Percentiles rank a stretch among this genome's conserved stretches.
These are phyloP conservation scores for Alternaria ventricosa DNA, from an alignment of 2,329 filamentous ascomycete species.

Conservation along the genomic window DNA sequence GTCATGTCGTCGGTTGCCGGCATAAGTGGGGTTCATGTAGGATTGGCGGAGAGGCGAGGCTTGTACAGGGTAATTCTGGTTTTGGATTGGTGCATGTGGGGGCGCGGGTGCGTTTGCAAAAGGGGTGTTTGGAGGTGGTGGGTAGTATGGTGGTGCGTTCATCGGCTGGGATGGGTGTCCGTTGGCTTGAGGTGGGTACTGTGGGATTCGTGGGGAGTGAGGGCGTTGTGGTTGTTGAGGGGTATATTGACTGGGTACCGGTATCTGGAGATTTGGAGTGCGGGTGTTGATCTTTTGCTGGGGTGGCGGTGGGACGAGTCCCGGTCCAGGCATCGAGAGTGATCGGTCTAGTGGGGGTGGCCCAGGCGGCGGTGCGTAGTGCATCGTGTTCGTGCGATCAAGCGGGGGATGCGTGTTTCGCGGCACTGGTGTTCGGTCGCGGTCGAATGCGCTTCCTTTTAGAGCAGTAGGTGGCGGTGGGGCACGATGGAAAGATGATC, in stretches of 20 bases:
- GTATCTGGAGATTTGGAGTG: conserved; percentile 22
- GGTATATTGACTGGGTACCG: conserved; percentile 11
- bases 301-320: conserved; percentile 13
- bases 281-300: conserved; percentile 17
- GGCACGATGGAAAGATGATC: conserved; percentile 31
- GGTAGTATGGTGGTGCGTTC: neutral
- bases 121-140: neutral
- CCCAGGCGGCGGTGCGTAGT: conserved; percentile 14
- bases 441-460: conserved; percentile 20
- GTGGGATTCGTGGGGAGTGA: conserved; percentile 11
- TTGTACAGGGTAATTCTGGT: conserved; percentile 10
- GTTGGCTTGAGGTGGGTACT: conserved; percentile 12
- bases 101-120: neutral
- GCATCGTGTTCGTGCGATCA: conserved; percentile 29
- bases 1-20: conserved; percentile 17
- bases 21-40: conserved; percentile 1
- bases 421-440: conserved; percentile 33
- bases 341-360: conserved; percentile 37
- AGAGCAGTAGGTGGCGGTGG: conserved; percentile 13
- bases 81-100: conserved; percentile 10
- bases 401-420: conserved; percentile 24
- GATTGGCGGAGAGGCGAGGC: conserved; percentile 25
- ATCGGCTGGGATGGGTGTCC: conserved; percentile 4
- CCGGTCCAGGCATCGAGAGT: conserved; percentile 31
- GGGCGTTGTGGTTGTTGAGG: conserved; percentile 8